Evolutionary conservation across 306 rosid species (phyloP).

Genomic region (Leucaena leucocephala): DNA sequence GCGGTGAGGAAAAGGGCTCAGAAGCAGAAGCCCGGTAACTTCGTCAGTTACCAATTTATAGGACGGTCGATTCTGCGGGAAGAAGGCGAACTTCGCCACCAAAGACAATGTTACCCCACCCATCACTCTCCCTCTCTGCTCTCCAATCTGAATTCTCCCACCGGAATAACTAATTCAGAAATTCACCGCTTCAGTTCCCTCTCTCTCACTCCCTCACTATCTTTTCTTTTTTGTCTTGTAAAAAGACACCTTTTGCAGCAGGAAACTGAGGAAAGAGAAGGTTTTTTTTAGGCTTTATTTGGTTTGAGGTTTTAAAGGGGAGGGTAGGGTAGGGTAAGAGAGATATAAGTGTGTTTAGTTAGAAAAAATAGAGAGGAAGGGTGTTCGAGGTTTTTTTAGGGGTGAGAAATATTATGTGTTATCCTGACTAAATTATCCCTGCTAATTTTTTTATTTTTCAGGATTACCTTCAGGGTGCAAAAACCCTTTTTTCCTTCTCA

Average conservation of each 20-base stretch:
- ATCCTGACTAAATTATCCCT: too few species aligned
- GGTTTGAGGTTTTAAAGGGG: too few species aligned
- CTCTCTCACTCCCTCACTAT: slow-evolving; percentile 3
- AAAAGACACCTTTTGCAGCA: slow-evolving; percentile 40
- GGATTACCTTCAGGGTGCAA: too few species aligned
- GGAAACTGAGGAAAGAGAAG: slow-evolving; percentile 40
- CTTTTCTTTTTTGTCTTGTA: slow-evolving; percentile 42
- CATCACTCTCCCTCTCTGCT: slow-evolving; percentile 45
- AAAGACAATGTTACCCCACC: slow-evolving; percentile 98
- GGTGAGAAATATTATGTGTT: too few species aligned
- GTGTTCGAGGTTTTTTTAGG: too few species aligned
- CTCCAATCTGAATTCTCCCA: slow-evolving; percentile 8
- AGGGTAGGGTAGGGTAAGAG: too few species aligned
- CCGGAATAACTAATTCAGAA: slow-evolving; percentile 38
- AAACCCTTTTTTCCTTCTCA: too few species aligned
- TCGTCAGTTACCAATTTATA: slow-evolving; percentile 68
- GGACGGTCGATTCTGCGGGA: slow-evolving; percentile 90
- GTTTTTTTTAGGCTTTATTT: slow-evolving; percentile 18
- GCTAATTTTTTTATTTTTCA: too few species aligned
- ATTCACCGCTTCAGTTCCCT: slow-evolving; percentile 36
- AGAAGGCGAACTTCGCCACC: slow-evolving; percentile 96
- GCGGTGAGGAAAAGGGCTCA: slow-evolving; percentile 81
- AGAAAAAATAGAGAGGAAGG: too few species aligned
- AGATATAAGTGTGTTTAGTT: too few species aligned
- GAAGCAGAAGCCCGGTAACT: slow-evolving; percentile 69